phyloP scores from a whole-genome alignment of 345 rosid species.

The Hibiscus tridactylites region DNA sequence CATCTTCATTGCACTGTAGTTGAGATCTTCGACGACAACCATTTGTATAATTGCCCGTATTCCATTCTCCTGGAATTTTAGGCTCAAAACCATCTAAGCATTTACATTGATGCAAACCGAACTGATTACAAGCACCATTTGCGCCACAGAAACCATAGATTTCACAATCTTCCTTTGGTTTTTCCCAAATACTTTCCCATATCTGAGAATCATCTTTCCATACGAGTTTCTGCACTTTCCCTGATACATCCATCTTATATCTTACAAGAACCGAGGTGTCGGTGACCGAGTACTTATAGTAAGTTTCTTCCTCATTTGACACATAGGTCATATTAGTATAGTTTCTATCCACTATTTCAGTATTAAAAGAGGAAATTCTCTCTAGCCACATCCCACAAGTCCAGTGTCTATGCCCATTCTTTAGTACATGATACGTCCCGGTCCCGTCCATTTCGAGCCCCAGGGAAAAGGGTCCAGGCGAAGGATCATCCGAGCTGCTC shows the following conservation, averaged over 20 bases:
- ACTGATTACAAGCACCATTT: constrained; percentile 17
- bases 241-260: constrained; percentile 33
- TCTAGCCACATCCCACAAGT: constrained; percentile 32
- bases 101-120: constrained; percentile 5
- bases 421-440: not conserved
- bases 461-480: constrained; percentile 1
- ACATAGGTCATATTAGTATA: constrained; percentile 7
- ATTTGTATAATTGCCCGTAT: constrained; percentile 24
- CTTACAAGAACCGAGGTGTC: constrained; percentile 32
- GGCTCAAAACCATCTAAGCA: constrained; percentile 37
- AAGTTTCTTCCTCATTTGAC: constrained; percentile 8
- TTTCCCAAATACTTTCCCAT: constrained; percentile 10
- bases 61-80: constrained; percentile 21
- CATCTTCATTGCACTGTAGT: constrained; percentile 25
- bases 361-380: constrained; percentile 56
- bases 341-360: constrained; percentile 3
- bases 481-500: constrained; percentile 18
- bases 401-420: not conserved
- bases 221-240: constrained; percentile 14
- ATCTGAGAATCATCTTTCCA: constrained; percentile 1
- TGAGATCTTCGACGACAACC: constrained; percentile 38
- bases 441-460: not conserved
- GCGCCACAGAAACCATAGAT: constrained; percentile 24
- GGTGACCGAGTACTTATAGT: constrained; percentile 7
- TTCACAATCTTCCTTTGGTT: constrained; percentile 21